phyloP scores from a whole-genome alignment of 2,329 filamentous ascomycete genomes.

The Fusarium brachygibbosum region DNA sequence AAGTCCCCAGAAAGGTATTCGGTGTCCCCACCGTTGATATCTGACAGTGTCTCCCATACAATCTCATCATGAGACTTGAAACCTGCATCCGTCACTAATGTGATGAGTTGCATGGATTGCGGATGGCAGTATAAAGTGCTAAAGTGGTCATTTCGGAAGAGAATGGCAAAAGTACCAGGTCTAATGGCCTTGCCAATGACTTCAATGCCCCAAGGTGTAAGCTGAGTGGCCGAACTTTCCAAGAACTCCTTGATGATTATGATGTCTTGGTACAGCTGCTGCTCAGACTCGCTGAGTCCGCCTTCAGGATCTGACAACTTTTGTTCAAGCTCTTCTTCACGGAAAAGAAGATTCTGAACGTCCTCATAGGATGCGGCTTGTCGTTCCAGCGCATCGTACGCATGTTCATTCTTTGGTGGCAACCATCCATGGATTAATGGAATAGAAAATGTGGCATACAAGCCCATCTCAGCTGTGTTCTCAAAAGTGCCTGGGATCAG shows the following conservation, averaged over 20 bases:
- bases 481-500: slow-evolving; percentile 81
- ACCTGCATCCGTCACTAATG: slow-evolving; percentile 91
- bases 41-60: slow-evolving; percentile 94
- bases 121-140: slow-evolving; percentile 94
- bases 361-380: slow-evolving; percentile 91
- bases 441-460: slow-evolving; percentile 90
- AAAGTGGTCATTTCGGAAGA: slow-evolving; percentile 98
- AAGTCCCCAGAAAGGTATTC: slow-evolving; percentile 95
- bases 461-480: slow-evolving; percentile 86
- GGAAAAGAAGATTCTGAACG: slow-evolving; percentile 88
- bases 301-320: slow-evolving; percentile 67
- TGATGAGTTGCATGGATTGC: slow-evolving; percentile 78
- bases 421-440: slow-evolving; percentile 96
- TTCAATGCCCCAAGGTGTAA: slow-evolving; percentile 85
- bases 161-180: slow-evolving; percentile 85
- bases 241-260: slow-evolving; percentile 87
- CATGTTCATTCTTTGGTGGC: slow-evolving; percentile 74
- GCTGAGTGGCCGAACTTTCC: slow-evolving; percentile 83
- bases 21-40: slow-evolving; percentile 85
- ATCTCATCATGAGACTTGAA: slow-evolving; percentile 90
- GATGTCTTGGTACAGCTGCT: slow-evolving; percentile 85
- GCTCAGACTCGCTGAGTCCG: slow-evolving; percentile 78
- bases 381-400: slow-evolving; percentile 77
- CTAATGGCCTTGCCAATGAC: slow-evolving; percentile 77
- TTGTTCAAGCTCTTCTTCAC: slow-evolving; percentile 87